Percentiles rank a stretch among this genome's conserved stretches.
These are phyloP conservation scores for Coemansia sp. DNA, from an alignment of 192 early-diverging fungal species.

Conservation along the genomic window DNA sequence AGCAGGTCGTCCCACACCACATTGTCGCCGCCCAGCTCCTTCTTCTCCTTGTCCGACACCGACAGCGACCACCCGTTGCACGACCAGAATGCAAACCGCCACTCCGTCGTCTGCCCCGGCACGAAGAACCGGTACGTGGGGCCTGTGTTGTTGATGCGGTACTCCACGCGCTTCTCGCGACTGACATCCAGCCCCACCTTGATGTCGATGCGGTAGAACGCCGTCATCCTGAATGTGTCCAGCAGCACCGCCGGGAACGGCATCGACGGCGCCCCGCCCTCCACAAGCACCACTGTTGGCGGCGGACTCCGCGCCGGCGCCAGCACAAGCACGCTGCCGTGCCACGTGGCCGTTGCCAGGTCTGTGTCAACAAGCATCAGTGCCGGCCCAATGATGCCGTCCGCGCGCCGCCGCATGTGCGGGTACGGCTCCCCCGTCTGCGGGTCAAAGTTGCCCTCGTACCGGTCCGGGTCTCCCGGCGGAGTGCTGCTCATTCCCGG, in stretches of 20 bases:
- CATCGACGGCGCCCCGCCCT: constrained; percentile 30
- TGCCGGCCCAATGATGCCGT: constrained; percentile 57
- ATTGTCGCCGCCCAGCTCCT: constrained; percentile 49
- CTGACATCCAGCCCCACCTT: constrained; percentile 52
- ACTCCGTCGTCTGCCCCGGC: constrained; percentile 55
- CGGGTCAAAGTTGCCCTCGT: constrained; percentile 56
- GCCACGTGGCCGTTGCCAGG: constrained; percentile 56
- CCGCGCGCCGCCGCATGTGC: constrained; percentile 38
- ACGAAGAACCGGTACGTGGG: constrained; percentile 56
- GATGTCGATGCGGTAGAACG: constrained; percentile 67
- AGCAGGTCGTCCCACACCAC: constrained; percentile 71
- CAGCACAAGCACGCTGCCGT: constrained; percentile 59
- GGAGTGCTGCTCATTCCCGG: constrained; percentile 14
- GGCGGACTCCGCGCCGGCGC: constrained; percentile 25
- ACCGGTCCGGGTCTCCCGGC: constrained; percentile 29
- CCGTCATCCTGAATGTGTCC: constrained; percentile 62
- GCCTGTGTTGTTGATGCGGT: constrained; percentile 51
- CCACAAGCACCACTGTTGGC: constrained; percentile 45
- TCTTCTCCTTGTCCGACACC: constrained; percentile 42
- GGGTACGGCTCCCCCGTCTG: constrained; percentile 44
- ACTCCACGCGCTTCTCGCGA: constrained; percentile 42
- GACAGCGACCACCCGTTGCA: constrained; percentile 74
- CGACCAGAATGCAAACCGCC: constrained; percentile 69
- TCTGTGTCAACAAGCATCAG: constrained; percentile 60
- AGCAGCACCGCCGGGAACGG: constrained; percentile 37